Evolutionary conservation across 345 rosid genomes (phyloP).

Genomic region (Sonneratia caseolaris): DNA sequence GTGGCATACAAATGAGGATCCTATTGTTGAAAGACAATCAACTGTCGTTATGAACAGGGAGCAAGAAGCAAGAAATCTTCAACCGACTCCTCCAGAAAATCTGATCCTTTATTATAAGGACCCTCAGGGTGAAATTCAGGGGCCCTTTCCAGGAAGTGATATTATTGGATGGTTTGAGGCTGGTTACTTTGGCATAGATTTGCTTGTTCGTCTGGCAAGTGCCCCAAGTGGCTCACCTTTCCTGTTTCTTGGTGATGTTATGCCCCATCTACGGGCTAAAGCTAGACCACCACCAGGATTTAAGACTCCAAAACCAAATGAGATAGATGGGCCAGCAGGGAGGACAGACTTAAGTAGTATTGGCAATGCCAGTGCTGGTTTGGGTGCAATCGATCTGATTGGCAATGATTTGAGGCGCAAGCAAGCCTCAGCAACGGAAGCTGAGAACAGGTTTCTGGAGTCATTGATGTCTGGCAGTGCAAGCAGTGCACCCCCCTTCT

Average conservation of each 20-base stretch:
- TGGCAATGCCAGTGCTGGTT: conserved; percentile 30
- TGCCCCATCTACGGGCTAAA: conserved; percentile 95
- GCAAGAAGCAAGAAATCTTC: conserved; percentile 53
- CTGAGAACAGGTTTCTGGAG: conserved; percentile 87
- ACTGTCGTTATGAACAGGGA: conserved; percentile 59
- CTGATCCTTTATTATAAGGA: conserved; percentile 71
- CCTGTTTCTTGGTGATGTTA: conserved; percentile 76
- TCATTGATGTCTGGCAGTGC: conserved; percentile 69
- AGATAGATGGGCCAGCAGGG: conserved; percentile 35
- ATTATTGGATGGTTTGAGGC: conserved; percentile 97
- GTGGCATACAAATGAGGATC: conserved; percentile 46
- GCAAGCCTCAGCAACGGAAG: conserved; percentile 53
- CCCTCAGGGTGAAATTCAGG: conserved; percentile 91
- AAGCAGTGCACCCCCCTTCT: conserved; percentile 27
- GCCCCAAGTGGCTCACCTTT: conserved; percentile 70
- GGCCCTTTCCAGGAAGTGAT: conserved; percentile 84
- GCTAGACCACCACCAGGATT: conserved; percentile 98
- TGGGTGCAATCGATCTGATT: conserved; percentile 37
- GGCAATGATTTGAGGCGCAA: conserved; percentile 48
- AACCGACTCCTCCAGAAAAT: conserved; percentile 60
- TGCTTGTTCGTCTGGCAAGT: conserved; percentile 58
- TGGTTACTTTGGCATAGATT: conserved; percentile 91
- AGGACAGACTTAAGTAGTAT: conserved; percentile 36
- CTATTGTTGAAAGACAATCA: conserved; percentile 11
- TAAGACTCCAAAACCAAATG: conserved; percentile 55